phyloP scores from a whole-genome alignment of 148 eudicot genomes.

The Vaccinium myrtillus region DNA sequence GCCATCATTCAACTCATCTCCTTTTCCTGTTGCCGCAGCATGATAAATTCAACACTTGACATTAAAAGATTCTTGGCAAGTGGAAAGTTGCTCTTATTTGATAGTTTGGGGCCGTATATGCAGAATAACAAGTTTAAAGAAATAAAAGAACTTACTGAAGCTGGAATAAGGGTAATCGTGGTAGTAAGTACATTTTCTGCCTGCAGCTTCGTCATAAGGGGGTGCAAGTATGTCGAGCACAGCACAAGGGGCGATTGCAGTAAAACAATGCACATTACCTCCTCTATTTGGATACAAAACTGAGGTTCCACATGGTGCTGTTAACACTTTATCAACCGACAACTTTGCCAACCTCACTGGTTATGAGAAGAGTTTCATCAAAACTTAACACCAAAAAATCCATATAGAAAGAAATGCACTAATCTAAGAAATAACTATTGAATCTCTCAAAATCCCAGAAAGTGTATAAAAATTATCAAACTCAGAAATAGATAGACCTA shows the following conservation, averaged over 20 bases:
- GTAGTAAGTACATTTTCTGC: conserved; percentile 91
- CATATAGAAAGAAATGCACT: neutral
- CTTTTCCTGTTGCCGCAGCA: conserved; percentile 33
- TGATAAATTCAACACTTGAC: conserved; percentile 4
- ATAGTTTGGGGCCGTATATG: neutral
- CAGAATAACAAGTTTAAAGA: neutral
- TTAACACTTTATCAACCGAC: conserved; percentile 67
- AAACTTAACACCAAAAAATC: neutral
- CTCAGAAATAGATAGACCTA: neutral
- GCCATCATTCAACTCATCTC: conserved; percentile 28
- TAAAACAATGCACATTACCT: conserved; percentile 90
- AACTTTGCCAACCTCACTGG: conserved; percentile 90
- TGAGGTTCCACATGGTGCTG: conserved; percentile 77
- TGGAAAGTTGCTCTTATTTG: neutral
- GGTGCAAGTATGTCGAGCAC: conserved; percentile 92
- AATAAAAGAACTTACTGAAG: conserved; percentile 52
- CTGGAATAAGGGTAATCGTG: conserved; percentile 81
- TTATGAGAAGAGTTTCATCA: conserved; percentile 14
- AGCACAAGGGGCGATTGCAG: conserved; percentile 89
- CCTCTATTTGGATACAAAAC: conserved; percentile 77
- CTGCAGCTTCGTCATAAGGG: conserved; percentile 72
- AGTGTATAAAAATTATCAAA: neutral
- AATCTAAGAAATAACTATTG: neutral
- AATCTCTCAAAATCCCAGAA: neutral
- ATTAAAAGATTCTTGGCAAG: neutral